Evolutionary conservation across 2,329 filamentous ascomycete genomes (phyloP).

Genomic region (Scedosporium dehoogii): DNA sequence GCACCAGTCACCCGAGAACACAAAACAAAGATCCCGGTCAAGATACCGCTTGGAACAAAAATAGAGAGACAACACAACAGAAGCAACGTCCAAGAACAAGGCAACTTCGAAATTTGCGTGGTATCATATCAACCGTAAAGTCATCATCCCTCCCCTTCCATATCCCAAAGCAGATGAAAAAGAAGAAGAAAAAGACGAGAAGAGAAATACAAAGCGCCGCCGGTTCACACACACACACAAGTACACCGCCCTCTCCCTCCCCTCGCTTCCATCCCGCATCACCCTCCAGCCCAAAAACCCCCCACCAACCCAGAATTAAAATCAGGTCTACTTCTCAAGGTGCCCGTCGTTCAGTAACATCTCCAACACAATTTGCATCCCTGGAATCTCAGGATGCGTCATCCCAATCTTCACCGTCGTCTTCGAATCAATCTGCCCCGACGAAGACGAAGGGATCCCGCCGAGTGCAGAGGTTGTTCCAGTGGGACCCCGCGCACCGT

Average conservation of each 20-base stretch:
- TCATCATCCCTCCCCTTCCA: neutral
- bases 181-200: neutral
- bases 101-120: neutral
- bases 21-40: neutral
- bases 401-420: constrained; percentile 89
- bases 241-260: neutral
- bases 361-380: constrained; percentile 83
- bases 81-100: neutral
- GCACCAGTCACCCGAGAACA: no score
- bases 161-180: neutral
- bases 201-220: neutral
- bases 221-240: neutral
- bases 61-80: neutral
- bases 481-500: constrained; percentile 58
- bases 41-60: neutral
- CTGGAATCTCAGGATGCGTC: constrained; percentile 81
- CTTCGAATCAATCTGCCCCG: constrained; percentile 23
- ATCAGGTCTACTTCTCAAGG: constrained; percentile 30
- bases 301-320: neutral
- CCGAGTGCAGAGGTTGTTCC: constrained; percentile 31
- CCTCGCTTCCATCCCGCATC: neutral
- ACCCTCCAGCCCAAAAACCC: no score
- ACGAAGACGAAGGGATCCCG: constrained; percentile 3
- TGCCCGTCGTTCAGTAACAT: constrained; percentile 87
- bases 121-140: constrained; percentile 3